Evolutionary conservation across 768 basidiomycete genomes (phyloP), one percentile per base, ranked within the genome.

Genomic region (Neoboletus subvelutipes): DNA sequence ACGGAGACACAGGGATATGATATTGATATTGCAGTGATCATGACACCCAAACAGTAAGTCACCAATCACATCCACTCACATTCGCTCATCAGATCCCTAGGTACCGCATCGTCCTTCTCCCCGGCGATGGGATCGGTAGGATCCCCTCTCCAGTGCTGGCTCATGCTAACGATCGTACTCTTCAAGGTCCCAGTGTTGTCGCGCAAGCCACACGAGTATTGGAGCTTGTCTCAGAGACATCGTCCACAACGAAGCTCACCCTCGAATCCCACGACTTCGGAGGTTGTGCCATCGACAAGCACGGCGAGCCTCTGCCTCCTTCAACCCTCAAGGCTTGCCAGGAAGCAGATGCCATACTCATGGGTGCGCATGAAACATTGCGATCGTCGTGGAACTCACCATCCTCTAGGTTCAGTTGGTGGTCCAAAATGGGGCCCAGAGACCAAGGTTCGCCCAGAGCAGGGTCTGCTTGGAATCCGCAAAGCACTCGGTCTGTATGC

Each of bases 361-460:
- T 99, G 84, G 97, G 97, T 94, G 65, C 48, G 81, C 65, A 8
- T 24, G 31, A 49, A 41, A n/a, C n/a, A 9, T 22, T 28, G 17
- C 24, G 2, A 39, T 36, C 1, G 18, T 40, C n/a, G 20, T 20
- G 2, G 4, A 37, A 40, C 55, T 62, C 40, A 66, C 45, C 50
- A 34, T 41, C 22, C 22, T n/a, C 18, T 55, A 98, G 96, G 96
- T 63, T 88, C 96, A 20, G 91, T 98, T 63, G 97, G 97, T 56
- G 97, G 97, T n/a, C 97, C 97, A 15, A 98, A 98, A 75, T 99
- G 97, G 97, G 95, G 94, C 47, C 89, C 95, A 3, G 83, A 86
- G 55, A 81, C 84, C 58, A 87, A 88, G 71, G 84, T 98, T 52
- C 87, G 97, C 54, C 97, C 97, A 18, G 97, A 99, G 72, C 84